Base-by-base conservation (phyloP, 176 grass and related monocot genomes). In the Elymus sibiricus region DNA sequence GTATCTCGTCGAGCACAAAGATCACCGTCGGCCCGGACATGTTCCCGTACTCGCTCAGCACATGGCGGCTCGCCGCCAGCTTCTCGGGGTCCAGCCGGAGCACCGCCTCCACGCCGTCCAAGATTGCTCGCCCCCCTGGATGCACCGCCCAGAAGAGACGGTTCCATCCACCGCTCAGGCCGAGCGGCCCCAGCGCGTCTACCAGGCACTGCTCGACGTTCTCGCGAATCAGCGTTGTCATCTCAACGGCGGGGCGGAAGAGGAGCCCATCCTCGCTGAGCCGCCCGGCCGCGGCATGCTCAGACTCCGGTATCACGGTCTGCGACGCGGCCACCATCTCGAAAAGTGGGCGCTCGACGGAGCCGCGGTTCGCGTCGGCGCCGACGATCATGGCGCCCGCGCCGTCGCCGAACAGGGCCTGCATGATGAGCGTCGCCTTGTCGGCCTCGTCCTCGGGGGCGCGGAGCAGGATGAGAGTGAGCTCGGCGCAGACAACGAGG, bases 1-100 rank as follows among this genome's bases (percentile, higher is more conserved):
- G 59, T 49, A 94, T 63, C 83, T 94, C 79, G 29, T 91, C 86
- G 27, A 94, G 76, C 39, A 91, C 83, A 51, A 94, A 91, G 8
- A 94, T 24, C 58, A 61, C 58, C 9, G 58, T 61, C 58, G 22
- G 58, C 58, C 62, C 62, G 12, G 25, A 29, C 62, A 64, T 64
- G 62, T 64, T 64, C 12, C 62, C 62, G 26, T 29, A 64, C 62
- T 64, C 26, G 62, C 62, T 29, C 62, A 64, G 12, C 0, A 64
- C 62, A 28, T 15, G 62, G 62, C 62, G 62, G 62, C 62, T 64
- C 26, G 62, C 62, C 26, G 62, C 62, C 25, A 64, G 62, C 62
- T 64, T 64, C 26, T 64, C 62, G 1, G 62, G 5, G 3, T 64
- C 25, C 62, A 64, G 26, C 25, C 26, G 25, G 62, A 64, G 62